Conservation (phyloP, 371 early-diverging fungal genomes). For the Smittium culicis region DNA sequence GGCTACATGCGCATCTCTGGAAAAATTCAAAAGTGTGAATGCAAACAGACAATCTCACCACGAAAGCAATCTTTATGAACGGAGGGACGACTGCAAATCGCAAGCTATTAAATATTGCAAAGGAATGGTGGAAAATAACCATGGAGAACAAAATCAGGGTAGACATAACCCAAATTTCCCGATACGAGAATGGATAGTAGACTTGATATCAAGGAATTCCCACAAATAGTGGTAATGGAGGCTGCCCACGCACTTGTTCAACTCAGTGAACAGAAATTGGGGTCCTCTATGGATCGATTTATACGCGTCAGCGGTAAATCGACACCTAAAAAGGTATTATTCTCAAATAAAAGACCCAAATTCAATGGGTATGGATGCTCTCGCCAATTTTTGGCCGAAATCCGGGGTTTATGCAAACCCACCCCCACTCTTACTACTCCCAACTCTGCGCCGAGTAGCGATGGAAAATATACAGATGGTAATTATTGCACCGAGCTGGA, state of each 20-base stretch:
- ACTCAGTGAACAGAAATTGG: not conserved
- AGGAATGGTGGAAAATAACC: not conserved
- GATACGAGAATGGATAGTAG: not conserved
- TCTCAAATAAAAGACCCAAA: not conserved
- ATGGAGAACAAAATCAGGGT: not conserved
- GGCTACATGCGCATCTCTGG: not conserved
- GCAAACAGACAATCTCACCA: not conserved
- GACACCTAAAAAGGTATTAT: not conserved
- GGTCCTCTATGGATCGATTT: not conserved
- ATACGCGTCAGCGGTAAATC: not conserved
- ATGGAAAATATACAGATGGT: not conserved
- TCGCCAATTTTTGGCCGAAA: not conserved
- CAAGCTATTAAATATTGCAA: conserved; percentile 2
- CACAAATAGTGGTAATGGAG: not conserved
- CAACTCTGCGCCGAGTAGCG: not conserved
- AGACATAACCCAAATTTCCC: not conserved
- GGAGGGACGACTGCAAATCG: not conserved
- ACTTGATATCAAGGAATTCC: not conserved
- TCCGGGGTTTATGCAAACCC: not conserved
- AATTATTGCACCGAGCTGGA: not conserved
- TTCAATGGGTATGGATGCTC: not conserved
- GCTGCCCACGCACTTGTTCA: not conserved
- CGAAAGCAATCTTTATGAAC: not conserved
- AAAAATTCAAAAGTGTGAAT: not conserved
- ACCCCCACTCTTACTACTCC: not conserved